Conservation (phyloP, 2,329 filamentous ascomycete species). For the Diaporthe sp. region DNA sequence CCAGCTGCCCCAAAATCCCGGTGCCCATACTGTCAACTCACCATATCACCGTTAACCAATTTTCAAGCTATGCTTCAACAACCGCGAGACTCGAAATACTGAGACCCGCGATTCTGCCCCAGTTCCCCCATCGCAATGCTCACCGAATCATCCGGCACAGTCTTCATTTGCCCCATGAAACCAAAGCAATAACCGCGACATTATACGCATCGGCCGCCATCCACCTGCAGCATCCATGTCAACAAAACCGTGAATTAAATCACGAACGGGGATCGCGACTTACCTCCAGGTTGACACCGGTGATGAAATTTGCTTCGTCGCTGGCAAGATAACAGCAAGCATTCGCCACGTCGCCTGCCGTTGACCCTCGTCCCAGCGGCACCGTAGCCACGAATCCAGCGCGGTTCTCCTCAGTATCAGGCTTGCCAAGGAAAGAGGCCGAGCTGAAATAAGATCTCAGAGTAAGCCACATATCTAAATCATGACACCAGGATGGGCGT, state of each 20-base stretch:
- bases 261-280: background rate
- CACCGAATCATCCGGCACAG: background rate
- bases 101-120: background rate
- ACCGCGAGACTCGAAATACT: background rate
- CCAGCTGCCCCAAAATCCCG: too few species aligned
- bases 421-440: constrained; percentile 66
- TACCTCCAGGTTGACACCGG: constrained; percentile 77
- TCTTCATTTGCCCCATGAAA: background rate
- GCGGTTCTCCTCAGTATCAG: constrained; percentile 72
- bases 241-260: background rate
- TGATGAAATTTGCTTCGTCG: constrained; percentile 79
- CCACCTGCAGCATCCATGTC: background rate
- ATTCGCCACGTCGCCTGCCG: constrained; percentile 77
- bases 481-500: background rate
- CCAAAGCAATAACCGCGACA: rapidly evolving
- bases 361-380: constrained; percentile 66
- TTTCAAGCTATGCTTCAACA: background rate
- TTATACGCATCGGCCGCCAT: constrained; percentile 6
- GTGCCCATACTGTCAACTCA: background rate
- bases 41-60: background rate
- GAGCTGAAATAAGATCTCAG: constrained; percentile 51
- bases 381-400: constrained; percentile 66
- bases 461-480: background rate
- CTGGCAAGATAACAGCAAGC: constrained; percentile 78
- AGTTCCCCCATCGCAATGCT: background rate